A percentile compares a stretch with the other conserved stretches of the same genome.
Conservation (phyloP, 148 eudicot species). For the Vaccinium corymbosum region DNA sequence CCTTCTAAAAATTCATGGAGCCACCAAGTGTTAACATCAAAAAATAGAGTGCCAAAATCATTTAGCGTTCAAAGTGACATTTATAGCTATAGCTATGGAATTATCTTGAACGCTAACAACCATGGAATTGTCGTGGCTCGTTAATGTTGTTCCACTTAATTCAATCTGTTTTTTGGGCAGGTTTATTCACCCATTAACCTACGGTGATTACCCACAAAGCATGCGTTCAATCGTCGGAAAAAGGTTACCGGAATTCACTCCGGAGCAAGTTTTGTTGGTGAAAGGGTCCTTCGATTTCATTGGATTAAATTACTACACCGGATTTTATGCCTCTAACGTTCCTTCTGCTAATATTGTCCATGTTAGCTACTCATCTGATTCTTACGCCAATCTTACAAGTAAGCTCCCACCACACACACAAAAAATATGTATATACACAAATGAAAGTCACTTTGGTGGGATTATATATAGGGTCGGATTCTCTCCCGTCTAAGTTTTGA, state of each 20-base stretch:
- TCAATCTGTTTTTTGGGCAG: not conserved
- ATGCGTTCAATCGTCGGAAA: not conserved
- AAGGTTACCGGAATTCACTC: constrained; percentile 4
- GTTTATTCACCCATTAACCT: constrained; percentile 11
- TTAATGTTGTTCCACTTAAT: not conserved
- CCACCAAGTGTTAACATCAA: too few species aligned
- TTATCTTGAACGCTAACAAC: too few species aligned
- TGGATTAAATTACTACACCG: constrained; percentile 3
- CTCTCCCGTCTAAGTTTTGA: too few species aligned
- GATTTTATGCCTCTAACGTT: constrained; percentile 33
- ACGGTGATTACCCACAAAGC: not conserved
- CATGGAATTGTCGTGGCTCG: too few species aligned
- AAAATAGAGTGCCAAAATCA: too few species aligned
- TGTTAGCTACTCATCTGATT: constrained; percentile 40
- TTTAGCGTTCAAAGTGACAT: too few species aligned
- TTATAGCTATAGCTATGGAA: too few species aligned
- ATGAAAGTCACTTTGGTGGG: too few species aligned
- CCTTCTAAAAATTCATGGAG: too few species aligned
- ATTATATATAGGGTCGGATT: too few species aligned
- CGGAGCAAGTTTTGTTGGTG: not conserved
- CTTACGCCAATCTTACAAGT: constrained; percentile 36
- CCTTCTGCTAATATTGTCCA: constrained; percentile 21
- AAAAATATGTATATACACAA: too few species aligned
- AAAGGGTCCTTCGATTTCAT: constrained; percentile 10
- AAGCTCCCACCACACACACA: constrained; percentile 5